Percentiles rank a stretch among this genome's conserved stretches.
phyloP scores from a whole-genome alignment of 108 stramenopile species.

The Epipyxis sp. region DNA sequence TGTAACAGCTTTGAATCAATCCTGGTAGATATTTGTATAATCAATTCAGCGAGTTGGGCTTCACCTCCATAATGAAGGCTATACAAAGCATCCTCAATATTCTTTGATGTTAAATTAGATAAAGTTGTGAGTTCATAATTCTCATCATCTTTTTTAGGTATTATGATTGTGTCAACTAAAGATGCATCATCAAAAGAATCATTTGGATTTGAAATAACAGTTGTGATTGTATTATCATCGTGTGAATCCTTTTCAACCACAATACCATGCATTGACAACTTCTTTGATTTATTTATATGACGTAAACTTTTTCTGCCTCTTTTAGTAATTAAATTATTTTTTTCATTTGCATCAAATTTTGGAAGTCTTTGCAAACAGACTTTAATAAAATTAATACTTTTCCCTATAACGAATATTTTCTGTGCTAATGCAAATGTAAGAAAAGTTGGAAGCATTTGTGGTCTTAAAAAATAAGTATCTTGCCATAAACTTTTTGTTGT shows the following conservation, averaged over 20 bases:
- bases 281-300: not conserved
- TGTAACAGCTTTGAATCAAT: conserved; percentile 60
- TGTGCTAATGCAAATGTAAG: conserved; percentile 63
- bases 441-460: conserved; percentile 67
- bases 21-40: not conserved
- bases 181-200: too few relatives aligned
- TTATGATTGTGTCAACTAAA: too few relatives aligned
- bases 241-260: not conserved
- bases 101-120: not conserved
- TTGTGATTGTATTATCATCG: not conserved
- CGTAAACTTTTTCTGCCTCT: not conserved
- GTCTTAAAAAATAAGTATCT: conserved; percentile 67
- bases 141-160: too few relatives aligned
- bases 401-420: conserved; percentile 75
- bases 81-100: conserved; percentile 4
- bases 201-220: not conserved
- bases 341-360: not conserved
- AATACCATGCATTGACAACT: not conserved
- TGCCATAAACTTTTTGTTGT: conserved; percentile 64
- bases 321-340: not conserved
- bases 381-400: conserved; percentile 91
- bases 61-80: not conserved
- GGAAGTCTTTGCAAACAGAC: conserved; percentile 45
- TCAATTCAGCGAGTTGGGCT: not conserved
- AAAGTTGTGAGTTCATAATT: too few relatives aligned